Evolutionary conservation across 495 filamentous ascomycete genomes (phyloP).

Genomic region (Margaritispora aquatica): DNA sequence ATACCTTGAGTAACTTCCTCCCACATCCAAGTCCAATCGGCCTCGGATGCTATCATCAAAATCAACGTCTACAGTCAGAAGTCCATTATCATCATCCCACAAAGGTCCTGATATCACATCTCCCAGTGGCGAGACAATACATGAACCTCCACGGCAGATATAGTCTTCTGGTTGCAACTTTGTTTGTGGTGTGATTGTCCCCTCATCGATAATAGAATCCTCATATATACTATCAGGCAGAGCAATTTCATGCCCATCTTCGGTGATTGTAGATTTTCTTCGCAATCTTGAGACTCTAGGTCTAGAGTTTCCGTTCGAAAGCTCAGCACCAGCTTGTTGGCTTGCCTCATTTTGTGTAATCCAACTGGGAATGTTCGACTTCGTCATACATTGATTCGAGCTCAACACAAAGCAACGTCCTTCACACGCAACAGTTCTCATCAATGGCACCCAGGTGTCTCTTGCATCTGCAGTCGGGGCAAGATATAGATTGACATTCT

Average conservation of each 20-base stretch:
- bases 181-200: conserved; percentile 30
- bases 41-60: conserved; percentile 47
- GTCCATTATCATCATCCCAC: conserved; percentile 70
- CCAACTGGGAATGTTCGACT: conserved; percentile 22
- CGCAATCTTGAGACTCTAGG: neutral
- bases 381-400: conserved; percentile 70
- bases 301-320: neutral
- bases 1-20: conserved; percentile 34
- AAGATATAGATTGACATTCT: conserved; percentile 90
- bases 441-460: conserved; percentile 75
- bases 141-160: conserved; percentile 69
- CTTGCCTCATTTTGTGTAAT: conserved; percentile 10
- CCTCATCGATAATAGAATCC: conserved; percentile 1
- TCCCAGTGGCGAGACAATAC: conserved; percentile 74
- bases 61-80: conserved; percentile 42
- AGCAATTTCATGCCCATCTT: conserved; percentile 46
- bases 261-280: conserved; percentile 23
- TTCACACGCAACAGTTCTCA: conserved; percentile 77
- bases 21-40: conserved; percentile 46
- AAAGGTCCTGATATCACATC: conserved; percentile 72
- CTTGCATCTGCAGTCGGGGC: conserved; percentile 86
- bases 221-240: conserved; percentile 1
- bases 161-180: conserved; percentile 8
- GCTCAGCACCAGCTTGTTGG: neutral
- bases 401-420: conserved; percentile 82